These are phyloP conservation scores for Boletus barrowsii DNA, from an alignment of 768 basidiomycete genomes.

Conservation along the genomic window DNA sequence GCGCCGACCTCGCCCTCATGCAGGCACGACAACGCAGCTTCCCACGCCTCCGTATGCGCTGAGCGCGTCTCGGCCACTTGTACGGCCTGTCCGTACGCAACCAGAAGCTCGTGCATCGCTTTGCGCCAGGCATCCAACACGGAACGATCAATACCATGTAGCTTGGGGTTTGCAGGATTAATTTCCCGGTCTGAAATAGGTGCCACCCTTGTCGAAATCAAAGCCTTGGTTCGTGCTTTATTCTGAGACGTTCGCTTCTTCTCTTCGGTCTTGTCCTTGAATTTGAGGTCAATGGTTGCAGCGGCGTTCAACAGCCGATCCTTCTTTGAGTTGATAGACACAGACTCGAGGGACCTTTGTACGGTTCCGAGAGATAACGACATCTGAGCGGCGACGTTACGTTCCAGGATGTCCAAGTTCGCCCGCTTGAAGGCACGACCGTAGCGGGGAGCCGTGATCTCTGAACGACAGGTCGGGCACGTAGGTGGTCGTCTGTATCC, in stretches of 20 bases:
- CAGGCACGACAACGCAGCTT: constrained; percentile 54
- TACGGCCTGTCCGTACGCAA: constrained; percentile 39
- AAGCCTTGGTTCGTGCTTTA: constrained; percentile 9
- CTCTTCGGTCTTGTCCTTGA: constrained; percentile 7
- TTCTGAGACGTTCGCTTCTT: constrained; percentile 5
- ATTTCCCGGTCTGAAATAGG: constrained; percentile 32
- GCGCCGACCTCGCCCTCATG: constrained; percentile 45
- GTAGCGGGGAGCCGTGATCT: constrained; percentile 58
- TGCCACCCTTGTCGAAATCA: constrained; percentile 14
- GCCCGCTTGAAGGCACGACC: constrained; percentile 61
- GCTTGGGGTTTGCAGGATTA: constrained; percentile 15
- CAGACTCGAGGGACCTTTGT: constrained; percentile 25
- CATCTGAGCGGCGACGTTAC: constrained; percentile 55
- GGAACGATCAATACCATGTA: constrained; percentile 31
- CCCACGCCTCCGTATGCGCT: constrained; percentile 58
- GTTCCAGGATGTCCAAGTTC: constrained; percentile 61
- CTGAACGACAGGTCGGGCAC: constrained; percentile 61
- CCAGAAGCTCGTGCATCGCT: constrained; percentile 34
- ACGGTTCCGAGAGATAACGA: constrained; percentile 39
- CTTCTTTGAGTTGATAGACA: constrained; percentile 28
- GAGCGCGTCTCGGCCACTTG: constrained; percentile 46
- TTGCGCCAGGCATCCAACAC: constrained; percentile 40
- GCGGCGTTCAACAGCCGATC: constrained; percentile 2
- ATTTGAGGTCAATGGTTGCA: constrained; percentile 10
- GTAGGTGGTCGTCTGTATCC: constrained; percentile 42